A percentile compares a stretch with the other conserved stretches of the same genome.
Conservation (phyloP, 2,329 filamentous ascomycete genomes). For the Sporothrix phasma region DNA sequence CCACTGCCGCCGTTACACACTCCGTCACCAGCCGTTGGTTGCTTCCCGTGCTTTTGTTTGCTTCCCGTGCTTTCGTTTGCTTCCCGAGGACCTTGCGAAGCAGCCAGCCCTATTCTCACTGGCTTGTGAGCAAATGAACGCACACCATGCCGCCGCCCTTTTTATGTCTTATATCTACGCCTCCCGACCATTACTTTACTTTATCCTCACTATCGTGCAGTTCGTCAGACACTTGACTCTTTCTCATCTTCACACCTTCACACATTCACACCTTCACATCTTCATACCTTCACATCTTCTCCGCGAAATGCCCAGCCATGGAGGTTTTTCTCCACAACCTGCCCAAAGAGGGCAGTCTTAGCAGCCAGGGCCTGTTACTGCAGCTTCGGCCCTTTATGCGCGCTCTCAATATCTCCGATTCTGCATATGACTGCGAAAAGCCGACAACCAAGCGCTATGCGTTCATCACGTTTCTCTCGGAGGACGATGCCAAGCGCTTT, state of each 20-base stretch:
- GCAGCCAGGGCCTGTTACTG: constrained; percentile 28
- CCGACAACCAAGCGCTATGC: constrained; percentile 27
- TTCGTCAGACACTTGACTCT: too few species aligned
- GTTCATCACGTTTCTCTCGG: constrained; percentile 35
- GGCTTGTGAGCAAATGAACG: background rate
- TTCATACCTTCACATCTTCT: background rate
- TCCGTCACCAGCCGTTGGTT: too few species aligned
- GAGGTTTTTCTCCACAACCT: constrained; percentile 38
- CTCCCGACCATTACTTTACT: background rate
- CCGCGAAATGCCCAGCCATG: constrained; percentile 27
- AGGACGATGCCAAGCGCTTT: constrained; percentile 33
- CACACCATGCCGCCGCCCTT: background rate
- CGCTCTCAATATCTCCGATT: constrained; percentile 28
- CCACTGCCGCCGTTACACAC: too few species aligned
- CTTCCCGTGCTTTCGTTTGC: too few species aligned
- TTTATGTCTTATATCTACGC: background rate
- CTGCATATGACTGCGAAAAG: constrained; percentile 36
- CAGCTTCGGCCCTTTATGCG: constrained; percentile 34
- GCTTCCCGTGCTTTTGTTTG: too few species aligned
- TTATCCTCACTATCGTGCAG: background rate
- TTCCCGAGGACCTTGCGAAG: background rate
- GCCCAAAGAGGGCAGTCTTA: constrained; percentile 28
- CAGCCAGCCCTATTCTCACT: background rate
- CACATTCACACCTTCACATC: background rate
- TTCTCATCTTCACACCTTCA: background rate